Percentiles rank a stretch among this genome's conserved stretches.
phyloP scores from a whole-genome alignment of 148 eudicot species.

The Diospyros kaki region DNA sequence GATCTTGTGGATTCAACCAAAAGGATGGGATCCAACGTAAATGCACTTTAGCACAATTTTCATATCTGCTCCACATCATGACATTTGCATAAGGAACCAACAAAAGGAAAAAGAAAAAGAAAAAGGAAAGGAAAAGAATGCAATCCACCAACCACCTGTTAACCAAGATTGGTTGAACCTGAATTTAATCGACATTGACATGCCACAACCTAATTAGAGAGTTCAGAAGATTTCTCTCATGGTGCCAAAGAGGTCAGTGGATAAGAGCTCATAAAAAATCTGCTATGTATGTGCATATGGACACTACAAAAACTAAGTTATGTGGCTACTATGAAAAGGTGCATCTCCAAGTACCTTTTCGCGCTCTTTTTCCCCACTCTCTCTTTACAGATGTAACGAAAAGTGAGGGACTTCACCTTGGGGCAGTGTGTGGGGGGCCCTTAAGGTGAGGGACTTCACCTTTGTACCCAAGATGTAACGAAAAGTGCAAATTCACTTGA shows the following conservation, averaged over 20 bases:
- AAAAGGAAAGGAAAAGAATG: neutral
- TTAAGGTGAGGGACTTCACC: no score
- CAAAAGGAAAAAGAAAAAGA: neutral
- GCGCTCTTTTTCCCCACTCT: neutral
- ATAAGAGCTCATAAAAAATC: neutral
- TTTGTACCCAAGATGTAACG: no score
- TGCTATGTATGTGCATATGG: no score
- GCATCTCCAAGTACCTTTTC: conserved; percentile 2
- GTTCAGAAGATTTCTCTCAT: neutral
- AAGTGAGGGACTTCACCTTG: no score
- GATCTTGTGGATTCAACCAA: no score
- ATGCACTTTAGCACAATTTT: no score
- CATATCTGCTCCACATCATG: neutral
- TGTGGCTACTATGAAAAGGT: neutral
- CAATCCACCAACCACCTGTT: neutral
- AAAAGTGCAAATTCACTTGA: conserved; percentile 1
- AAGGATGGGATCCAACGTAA: no score
- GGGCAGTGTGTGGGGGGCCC: no score
- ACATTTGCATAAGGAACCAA: neutral
- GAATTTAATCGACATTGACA: neutral
- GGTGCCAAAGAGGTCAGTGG: neutral
- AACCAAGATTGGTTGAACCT: neutral
- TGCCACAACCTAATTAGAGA: neutral
- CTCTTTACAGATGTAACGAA: no score
- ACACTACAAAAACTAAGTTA: no score